Evolutionary conservation across 495 filamentous ascomycete genomes (phyloP).

Genomic region (Chaetomidium leptoderma): DNA sequence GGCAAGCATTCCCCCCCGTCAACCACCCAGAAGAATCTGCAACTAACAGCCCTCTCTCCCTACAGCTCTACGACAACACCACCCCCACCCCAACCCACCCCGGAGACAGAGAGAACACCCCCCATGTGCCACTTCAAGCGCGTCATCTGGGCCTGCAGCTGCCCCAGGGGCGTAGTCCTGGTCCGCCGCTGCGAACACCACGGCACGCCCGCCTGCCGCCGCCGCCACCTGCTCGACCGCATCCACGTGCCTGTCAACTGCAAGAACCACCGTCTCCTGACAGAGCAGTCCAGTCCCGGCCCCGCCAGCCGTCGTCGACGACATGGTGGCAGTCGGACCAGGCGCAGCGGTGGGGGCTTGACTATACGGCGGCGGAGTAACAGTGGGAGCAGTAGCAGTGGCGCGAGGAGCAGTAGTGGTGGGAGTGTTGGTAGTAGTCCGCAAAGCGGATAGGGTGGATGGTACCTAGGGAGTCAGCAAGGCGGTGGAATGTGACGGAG

Average conservation of each 20-base stretch:
- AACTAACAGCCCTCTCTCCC: neutral
- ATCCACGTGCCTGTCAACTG: neutral
- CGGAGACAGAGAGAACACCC: neutral
- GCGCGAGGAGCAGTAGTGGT: neutral
- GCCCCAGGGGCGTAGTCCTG: neutral
- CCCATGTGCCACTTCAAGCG: constrained; percentile 11
- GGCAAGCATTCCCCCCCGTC: neutral
- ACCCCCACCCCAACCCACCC: neutral
- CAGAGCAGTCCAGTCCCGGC: neutral
- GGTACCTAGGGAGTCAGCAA: neutral
- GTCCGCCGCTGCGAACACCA: neutral
- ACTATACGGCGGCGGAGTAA: neutral
- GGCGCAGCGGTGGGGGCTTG: neutral
- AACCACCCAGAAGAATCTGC: neutral
- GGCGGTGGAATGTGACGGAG: neutral
- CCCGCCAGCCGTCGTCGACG: neutral
- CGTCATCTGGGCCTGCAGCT: constrained; percentile 9
- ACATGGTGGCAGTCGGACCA: neutral
- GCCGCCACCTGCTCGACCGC: constrained; percentile 9
- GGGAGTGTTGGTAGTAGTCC: no score
- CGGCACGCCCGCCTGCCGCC: neutral
- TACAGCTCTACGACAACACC: neutral
- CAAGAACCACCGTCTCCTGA: neutral
- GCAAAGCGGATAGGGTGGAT: neutral
- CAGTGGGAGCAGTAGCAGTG: neutral